Conservation (phyloP, 2,329 filamentous ascomycete species). For the Aspergillus sp. region DNA sequence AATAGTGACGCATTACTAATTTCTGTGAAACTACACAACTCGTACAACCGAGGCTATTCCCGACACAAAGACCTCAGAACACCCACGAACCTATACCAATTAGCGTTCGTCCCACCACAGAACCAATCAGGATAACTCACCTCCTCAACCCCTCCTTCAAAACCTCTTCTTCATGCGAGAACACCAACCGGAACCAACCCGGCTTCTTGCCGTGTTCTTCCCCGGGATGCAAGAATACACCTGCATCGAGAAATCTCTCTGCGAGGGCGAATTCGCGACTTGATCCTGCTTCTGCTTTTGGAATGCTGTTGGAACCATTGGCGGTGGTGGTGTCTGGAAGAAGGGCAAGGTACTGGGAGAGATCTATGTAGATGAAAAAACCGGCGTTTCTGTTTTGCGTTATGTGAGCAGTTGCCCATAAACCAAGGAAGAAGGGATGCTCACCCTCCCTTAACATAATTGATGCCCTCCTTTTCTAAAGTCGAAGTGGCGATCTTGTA, state of each 20-base stretch:
- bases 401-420: background rate
- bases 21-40: no score
- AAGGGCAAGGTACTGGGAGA: slow-evolving; percentile 35
- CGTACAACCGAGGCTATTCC: no score
- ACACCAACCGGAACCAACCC: slow-evolving; percentile 52
- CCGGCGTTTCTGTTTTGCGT: slow-evolving; percentile 32
- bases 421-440: background rate
- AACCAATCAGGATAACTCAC: slow-evolving; percentile 11
- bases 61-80: background rate
- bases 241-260: slow-evolving; percentile 38
- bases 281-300: slow-evolving; percentile 3
- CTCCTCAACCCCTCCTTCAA: slow-evolving; percentile 31
- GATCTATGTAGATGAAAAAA: slow-evolving; percentile 42
- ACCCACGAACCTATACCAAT: background rate
- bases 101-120: background rate
- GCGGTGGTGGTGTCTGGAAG: background rate
- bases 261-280: slow-evolving; percentile 42
- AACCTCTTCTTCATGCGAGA: slow-evolving; percentile 30
- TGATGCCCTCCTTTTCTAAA: slow-evolving; percentile 32
- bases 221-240: slow-evolving; percentile 46
- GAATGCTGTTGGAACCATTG: no score
- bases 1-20: no score
- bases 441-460: slow-evolving; percentile 29
- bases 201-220: slow-evolving; percentile 39
- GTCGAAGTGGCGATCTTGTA: slow-evolving; percentile 26